phyloP scores from a whole-genome alignment of 2,329 filamentous ascomycete genomes.

The Zasmidium citrigriseum region DNA sequence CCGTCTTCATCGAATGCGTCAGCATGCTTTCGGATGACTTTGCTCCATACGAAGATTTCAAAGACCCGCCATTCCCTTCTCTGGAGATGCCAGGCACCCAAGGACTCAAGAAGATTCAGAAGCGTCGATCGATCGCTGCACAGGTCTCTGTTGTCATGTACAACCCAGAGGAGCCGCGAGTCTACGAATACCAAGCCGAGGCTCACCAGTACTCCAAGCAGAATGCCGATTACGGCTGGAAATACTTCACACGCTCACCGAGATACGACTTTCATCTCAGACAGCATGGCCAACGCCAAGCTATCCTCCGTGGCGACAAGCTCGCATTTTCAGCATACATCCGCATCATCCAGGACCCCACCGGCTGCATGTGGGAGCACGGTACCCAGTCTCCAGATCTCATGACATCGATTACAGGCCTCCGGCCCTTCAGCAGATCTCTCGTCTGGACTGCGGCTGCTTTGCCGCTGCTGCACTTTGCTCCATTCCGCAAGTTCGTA shows the following conservation, averaged over 20 bases:
- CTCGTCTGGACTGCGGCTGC: slow-evolving; percentile 50
- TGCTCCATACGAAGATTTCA: slow-evolving; percentile 28
- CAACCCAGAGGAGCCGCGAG: slow-evolving; percentile 63
- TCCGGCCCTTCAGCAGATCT: slow-evolving; percentile 48
- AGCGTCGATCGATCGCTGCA: slow-evolving; percentile 53
- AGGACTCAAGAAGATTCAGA: slow-evolving; percentile 31
- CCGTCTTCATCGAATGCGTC: slow-evolving; percentile 64
- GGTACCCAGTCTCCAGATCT: slow-evolving; percentile 14
- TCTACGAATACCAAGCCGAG: slow-evolving; percentile 57
- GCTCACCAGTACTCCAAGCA: slow-evolving; percentile 61
- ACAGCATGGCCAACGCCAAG: slow-evolving; percentile 58
- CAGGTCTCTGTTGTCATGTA: slow-evolving; percentile 64
- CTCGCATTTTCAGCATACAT: slow-evolving; percentile 64
- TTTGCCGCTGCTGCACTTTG: slow-evolving; percentile 59
- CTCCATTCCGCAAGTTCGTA: slow-evolving; percentile 59
- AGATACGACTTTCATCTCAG: slow-evolving; percentile 60
- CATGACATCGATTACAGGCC: slow-evolving; percentile 57
- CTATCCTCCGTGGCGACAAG: slow-evolving; percentile 61
- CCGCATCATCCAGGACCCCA: slow-evolving; percentile 61
- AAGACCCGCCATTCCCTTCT: slow-evolving; percentile 31
- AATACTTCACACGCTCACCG: slow-evolving; percentile 58
- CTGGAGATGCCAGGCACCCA: slow-evolving; percentile 17
- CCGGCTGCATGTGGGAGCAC: slow-evolving; percentile 63
- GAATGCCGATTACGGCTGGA: slow-evolving; percentile 65
- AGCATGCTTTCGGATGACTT: slow-evolving; percentile 39